Evolutionary conservation across 352 stramenopile species (phyloP), one percentile per base, ranked within the genome.

Genomic region (Globisporangium megalacanthum): DNA sequence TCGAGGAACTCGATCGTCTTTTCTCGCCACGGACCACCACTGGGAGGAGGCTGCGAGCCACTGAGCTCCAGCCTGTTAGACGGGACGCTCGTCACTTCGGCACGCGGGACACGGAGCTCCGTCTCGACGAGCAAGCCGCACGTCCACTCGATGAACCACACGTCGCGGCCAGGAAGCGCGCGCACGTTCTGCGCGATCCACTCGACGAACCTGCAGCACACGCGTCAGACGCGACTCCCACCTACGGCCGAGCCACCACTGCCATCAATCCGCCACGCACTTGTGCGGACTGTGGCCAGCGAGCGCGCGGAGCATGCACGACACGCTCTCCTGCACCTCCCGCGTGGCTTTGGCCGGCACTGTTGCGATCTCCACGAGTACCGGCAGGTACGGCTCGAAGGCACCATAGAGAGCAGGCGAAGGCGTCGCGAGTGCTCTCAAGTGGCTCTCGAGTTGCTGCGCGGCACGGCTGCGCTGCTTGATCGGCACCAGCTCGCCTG

Each of bases 141-240:
- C 41, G 63, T 79, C 75, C 75, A 86, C 17, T 83, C 69, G 19
- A 88, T 63, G 11, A 83, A 64, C 72, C 73, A 84, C 9, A 57
- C 58, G 20, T 86, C 71, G 33, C 75, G 66, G 7, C 71, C 69
- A 2, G 72, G 22, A 22, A 75, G 62, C 11, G 56, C 54, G 41
- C 78, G 69, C 14, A 70, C 6, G n/a, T 63, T 52, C 56, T 69
- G 65, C 13, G 65, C 54, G 20, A 84, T 75, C 77, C 77, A 88
- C n/a, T 88, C 71, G 22, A 60, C 55, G 29, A 79, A 77, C 15
- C 64, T 71, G 53, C 17, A 37, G 25, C 48, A 29, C n/a, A 20
- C 5, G 5, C 42, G 7, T 13, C 42, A 48, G n/a, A 29, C 25
- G 25, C 25, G 25, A 29, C 25, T 29, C 25, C 25, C 25, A 29